Evolutionary conservation across 805 yeast genomes (phyloP).

Genomic region (Saccharomyces jurei): DNA sequence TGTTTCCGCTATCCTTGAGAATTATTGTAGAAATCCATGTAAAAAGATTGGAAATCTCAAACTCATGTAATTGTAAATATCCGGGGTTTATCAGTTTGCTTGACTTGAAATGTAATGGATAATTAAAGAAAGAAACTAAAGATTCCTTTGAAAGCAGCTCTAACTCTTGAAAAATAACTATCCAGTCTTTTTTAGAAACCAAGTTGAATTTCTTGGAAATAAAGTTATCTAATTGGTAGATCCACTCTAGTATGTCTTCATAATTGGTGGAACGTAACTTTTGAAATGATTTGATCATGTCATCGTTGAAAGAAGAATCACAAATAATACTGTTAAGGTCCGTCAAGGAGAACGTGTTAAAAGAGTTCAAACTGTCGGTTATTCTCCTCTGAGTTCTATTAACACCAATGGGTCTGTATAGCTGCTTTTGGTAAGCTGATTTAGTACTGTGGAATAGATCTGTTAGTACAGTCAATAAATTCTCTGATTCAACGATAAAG

Average conservation of each 20-base stretch:
- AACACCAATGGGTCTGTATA: conserved; percentile 48
- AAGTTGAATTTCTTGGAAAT: conserved; percentile 45
- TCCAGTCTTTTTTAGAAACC: conserved; percentile 63
- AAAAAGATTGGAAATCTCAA: conserved; percentile 61
- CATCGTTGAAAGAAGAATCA: conserved; percentile 24
- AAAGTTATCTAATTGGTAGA: conserved; percentile 55
- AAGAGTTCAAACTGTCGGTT: conserved; percentile 13
- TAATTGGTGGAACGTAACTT: conserved; percentile 13
- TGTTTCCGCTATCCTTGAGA: conserved; percentile 30
- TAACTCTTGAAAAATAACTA: conserved; percentile 60
- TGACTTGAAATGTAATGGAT: conserved; percentile 15
- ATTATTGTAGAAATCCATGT: conserved; percentile 56
- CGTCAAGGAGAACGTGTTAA: conserved; percentile 10
- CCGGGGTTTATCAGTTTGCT: conserved; percentile 16
- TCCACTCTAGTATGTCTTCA: conserved; percentile 49
- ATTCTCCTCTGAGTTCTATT: conserved; percentile 18
- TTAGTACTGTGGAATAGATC: conserved; percentile 56
- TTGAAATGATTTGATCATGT: conserved; percentile 11
- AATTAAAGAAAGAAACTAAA: conserved; percentile 44
- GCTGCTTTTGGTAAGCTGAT: conserved; percentile 59
- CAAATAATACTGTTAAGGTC: conserved; percentile 11
- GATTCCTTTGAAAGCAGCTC: conserved; percentile 61
- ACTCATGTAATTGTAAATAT: conserved; percentile 37
- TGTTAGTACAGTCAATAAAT: conserved; percentile 26
- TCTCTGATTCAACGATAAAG: conserved; percentile 21